Evolutionary conservation across 768 basidiomycete genomes (phyloP), one percentile per base, ranked within the genome.

Genomic region (Hericium rajendrae): DNA sequence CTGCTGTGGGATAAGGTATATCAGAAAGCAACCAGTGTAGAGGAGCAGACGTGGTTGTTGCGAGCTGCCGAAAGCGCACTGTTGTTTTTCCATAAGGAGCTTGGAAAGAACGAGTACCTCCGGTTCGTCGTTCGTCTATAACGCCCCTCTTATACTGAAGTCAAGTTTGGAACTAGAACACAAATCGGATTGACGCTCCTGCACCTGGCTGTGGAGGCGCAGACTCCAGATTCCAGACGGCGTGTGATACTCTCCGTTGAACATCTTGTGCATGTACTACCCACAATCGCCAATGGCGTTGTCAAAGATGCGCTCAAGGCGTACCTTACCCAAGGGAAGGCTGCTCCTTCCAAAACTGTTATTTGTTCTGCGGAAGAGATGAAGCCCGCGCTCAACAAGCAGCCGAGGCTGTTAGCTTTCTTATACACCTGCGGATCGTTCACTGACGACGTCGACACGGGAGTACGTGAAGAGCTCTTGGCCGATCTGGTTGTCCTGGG

Each of bases 1-100:
- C 69, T 97, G 41, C 64, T 94, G 13, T 91, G 83, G 82, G 93
- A 95, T 54, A 93, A 89, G 67, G 83, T 91, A 0, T 93, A 91
- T 64, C 81, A 85, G 58, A 92, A 90, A 67, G 61, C 86, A 15
- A 71, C 74, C 6, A 78, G 81, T 6, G 63, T 75, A 0, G 77
- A 78, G 2, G 91, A 91, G 15, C 84, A 91, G 56, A 64, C 62
- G 12, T 97, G 94, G 94, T 70, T 97, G 1, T 71, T 91, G 13
- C 78, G 85, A 37, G 86, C 88, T 0, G 67, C 77, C 9, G 76
- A 85, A 55, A 79, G 76, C 3, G 70, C 77, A 2, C 56, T 84
- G 8, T 62, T 69, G 4, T 77, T 69, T 66, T 80, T 81, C 64
- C 73, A 73, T 46, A 58, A 64, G 1, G 82, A 87, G 6, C 66